A percentile compares a stretch with the other conserved stretches of the same genome.
phyloP scores from a whole-genome alignment of 2,329 filamentous ascomycete species.

The Pseudogymnoascus sp. region DNA sequence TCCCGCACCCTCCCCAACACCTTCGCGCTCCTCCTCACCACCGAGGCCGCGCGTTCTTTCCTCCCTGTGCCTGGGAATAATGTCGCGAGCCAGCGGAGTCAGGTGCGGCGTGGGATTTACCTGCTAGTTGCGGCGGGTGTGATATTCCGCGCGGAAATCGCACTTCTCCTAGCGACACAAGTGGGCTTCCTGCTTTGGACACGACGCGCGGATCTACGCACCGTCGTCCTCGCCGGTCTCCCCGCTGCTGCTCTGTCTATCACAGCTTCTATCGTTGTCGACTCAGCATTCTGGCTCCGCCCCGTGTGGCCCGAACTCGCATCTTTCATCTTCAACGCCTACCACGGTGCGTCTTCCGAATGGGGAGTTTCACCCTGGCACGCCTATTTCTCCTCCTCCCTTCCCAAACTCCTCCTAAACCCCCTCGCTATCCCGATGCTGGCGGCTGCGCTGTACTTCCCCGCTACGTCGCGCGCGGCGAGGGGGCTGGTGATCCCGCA shows the following conservation, averaged over 20 bases:
- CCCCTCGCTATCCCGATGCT: slow-evolving; percentile 54
- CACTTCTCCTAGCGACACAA: slow-evolving; percentile 64
- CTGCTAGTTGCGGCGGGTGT: slow-evolving; percentile 72
- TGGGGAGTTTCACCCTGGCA: slow-evolving; percentile 85
- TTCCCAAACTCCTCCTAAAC: slow-evolving; percentile 79
- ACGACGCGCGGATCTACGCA: slow-evolving; percentile 41
- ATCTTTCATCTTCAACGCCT: slow-evolving; percentile 85
- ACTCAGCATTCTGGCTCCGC: slow-evolving; percentile 91
- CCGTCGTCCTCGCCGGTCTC: slow-evolving; percentile 58
- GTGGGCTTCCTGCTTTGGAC: slow-evolving; percentile 54
- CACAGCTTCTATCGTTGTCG: slow-evolving; percentile 60
- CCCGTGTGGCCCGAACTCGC: slow-evolving; percentile 82
- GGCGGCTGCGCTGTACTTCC: slow-evolving; percentile 41
- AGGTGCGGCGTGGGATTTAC: slow-evolving; percentile 49
- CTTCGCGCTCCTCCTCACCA: slow-evolving; percentile 83
- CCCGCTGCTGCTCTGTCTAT: slow-evolving; percentile 59
- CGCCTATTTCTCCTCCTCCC: slow-evolving; percentile 74
- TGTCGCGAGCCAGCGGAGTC: slow-evolving; percentile 26
- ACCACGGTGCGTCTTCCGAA: slow-evolving; percentile 70
- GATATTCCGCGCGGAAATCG: slow-evolving; percentile 84
- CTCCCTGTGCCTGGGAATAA: slow-evolving; percentile 34
- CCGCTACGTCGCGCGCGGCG: slow-evolving; percentile 36
- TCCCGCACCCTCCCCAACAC: slow-evolving; percentile 90
- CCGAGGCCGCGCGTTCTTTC: slow-evolving; percentile 43
- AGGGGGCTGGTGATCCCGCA: slow-evolving; percentile 53